These are phyloP conservation scores for Zasmidium citrigriseum DNA, from an alignment of 2,329 filamentous ascomycete genomes.

Conservation along the genomic window DNA sequence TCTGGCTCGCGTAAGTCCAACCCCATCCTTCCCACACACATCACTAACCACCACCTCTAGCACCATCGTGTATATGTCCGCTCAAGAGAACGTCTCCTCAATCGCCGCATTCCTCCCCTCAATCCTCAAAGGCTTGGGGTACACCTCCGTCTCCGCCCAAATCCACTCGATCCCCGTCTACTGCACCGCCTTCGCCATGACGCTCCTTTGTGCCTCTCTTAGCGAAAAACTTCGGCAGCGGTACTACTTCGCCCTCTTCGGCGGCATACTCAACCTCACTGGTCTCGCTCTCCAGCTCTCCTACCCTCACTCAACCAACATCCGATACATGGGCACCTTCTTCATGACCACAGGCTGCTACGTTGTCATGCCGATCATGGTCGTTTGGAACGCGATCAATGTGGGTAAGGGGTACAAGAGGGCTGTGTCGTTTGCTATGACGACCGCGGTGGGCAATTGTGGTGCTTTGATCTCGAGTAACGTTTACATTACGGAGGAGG, in stretches of 20 bases:
- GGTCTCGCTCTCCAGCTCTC: conserved; percentile 36
- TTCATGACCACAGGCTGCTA: conserved; percentile 32
- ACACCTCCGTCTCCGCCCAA: conserved; percentile 11
- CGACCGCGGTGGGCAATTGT: conserved; percentile 19
- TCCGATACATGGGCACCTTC: conserved; percentile 41
- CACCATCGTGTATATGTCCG: conserved; percentile 6
- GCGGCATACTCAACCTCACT: conserved; percentile 35
- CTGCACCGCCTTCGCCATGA: conserved; percentile 9
- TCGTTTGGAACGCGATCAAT: conserved; percentile 44
- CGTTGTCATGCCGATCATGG: conserved; percentile 37
- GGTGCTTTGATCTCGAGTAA: conserved; percentile 14
- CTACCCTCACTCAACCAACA: conserved; percentile 25
- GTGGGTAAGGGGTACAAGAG: conserved; percentile 36
- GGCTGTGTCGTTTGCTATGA: conserved; percentile 27
- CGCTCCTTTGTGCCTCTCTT: conserved; percentile 24
- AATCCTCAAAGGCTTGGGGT: conserved; percentile 17
- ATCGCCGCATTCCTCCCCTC: conserved; percentile 16
- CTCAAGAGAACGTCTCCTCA: conserved; percentile 18
- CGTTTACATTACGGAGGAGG: conserved; percentile 12
- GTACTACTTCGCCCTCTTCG: conserved; percentile 39
- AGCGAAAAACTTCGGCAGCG: conserved; percentile 31
- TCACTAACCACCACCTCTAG: not conserved
- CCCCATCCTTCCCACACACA: not conserved
- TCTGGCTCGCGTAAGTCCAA: conserved; percentile 6
- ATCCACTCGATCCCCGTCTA: conserved; percentile 15